Conservation (phyloP, 148 eudicot genomes). For the Chenopodium formosanum region DNA sequence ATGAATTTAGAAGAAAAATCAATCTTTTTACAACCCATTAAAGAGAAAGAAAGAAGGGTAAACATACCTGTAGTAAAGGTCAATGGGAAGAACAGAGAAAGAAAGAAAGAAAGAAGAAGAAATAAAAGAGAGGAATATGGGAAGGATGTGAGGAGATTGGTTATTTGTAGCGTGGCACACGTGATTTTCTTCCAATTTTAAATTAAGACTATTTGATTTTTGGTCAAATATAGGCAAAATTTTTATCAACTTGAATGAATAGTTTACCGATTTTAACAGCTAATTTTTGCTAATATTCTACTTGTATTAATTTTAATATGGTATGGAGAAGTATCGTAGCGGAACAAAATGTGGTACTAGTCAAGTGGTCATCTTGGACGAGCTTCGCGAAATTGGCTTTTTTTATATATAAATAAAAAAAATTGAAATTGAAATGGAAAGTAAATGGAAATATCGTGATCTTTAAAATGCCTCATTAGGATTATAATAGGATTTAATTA, state of each 20-base stretch:
- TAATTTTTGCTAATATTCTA: background rate
- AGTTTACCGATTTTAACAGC: background rate
- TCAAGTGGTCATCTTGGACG: too few relatives aligned
- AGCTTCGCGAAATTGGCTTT: too few relatives aligned
- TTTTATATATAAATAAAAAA: too few relatives aligned
- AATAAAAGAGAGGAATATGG: background rate
- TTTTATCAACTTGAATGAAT: background rate
- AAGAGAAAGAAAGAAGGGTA: background rate
- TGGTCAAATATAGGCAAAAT: background rate
- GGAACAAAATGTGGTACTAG: too few relatives aligned
- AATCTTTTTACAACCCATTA: background rate
- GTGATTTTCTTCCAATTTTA: background rate
- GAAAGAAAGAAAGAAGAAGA: background rate
- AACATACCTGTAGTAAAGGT: slow-evolving; percentile 16
- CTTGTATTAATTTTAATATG: background rate
- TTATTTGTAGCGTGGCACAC: slow-evolving; percentile 18
- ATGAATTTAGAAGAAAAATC: background rate
- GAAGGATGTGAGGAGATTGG: background rate
- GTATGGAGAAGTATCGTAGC: background rate
- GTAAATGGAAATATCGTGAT: too few relatives aligned
- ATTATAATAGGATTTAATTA: too few relatives aligned
- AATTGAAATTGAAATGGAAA: too few relatives aligned
- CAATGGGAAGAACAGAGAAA: slow-evolving; percentile 14
- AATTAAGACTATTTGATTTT: too few relatives aligned
- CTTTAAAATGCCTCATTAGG: too few relatives aligned